Conservation (phyloP, 78 protist genomes). For the Isochrysis galbana region DNA sequence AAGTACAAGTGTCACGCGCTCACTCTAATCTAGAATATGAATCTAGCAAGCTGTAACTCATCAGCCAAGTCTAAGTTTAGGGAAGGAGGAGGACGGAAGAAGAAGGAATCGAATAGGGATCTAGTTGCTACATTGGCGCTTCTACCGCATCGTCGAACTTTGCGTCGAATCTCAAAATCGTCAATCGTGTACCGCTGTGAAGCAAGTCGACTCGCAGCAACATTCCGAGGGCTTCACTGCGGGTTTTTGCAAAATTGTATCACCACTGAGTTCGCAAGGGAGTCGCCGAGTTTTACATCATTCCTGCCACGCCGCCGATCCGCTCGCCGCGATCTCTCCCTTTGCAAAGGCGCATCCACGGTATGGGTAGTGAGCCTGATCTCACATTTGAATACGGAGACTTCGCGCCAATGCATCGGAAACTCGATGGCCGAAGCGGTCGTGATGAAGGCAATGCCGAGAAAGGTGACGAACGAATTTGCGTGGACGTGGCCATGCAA, state of each 20-base stretch:
- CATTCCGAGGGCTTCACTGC: no score
- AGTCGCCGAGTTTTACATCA: not conserved
- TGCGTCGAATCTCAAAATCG: no score
- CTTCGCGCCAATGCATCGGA: slow-evolving; percentile 11
- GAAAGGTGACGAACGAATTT: not conserved
- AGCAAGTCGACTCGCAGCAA: no score
- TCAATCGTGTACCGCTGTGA: no score
- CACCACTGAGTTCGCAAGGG: not conserved
- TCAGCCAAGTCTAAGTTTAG: no score
- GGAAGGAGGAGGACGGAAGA: no score
- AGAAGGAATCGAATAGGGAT: no score
- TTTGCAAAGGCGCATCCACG: not conserved
- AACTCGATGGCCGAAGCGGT: not conserved
- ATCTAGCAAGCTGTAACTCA: no score
- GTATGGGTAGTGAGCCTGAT: not conserved
- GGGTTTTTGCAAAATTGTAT: not conserved
- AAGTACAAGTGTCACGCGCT: no score
- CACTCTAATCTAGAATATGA: no score
- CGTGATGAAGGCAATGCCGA: not conserved
- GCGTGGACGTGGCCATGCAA: slow-evolving; percentile 13
- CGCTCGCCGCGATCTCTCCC: not conserved
- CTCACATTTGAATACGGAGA: not conserved
- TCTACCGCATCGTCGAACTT: no score
- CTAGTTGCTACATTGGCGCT: no score
- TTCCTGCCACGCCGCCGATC: not conserved